These are phyloP conservation scores for Russula sp. DNA, from an alignment of 768 basidiomycete genomes.

Conservation along the genomic window DNA sequence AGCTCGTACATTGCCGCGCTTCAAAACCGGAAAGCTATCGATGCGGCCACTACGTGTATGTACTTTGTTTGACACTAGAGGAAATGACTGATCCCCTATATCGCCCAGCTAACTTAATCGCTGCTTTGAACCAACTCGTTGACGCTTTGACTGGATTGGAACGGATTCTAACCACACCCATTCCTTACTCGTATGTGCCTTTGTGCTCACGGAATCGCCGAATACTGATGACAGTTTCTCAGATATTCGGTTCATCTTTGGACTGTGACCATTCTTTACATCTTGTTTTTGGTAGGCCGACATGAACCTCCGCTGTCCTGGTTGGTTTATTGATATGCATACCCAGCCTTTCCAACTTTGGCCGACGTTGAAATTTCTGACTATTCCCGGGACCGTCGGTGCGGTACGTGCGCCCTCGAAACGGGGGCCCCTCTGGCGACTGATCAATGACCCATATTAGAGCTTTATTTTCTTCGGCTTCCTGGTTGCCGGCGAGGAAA, in stretches of 20 bases:
- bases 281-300: slow-evolving; percentile 53
- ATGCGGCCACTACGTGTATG: slow-evolving; percentile 62
- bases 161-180: slow-evolving; percentile 70
- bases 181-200: slow-evolving; percentile 62
- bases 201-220: background rate
- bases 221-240: slow-evolving; percentile 10
- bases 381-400: slow-evolving; percentile 60
- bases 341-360: slow-evolving; percentile 64
- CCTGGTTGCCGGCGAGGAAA: slow-evolving; percentile 70
- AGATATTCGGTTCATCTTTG: slow-evolving; percentile 70
- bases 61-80: slow-evolving; percentile 22
- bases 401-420: slow-evolving; percentile 39
- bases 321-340: slow-evolving; percentile 18
- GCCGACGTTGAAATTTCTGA: slow-evolving; percentile 52
- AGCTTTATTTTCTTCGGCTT: slow-evolving; percentile 73
- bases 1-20: slow-evolving; percentile 64
- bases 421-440: background rate
- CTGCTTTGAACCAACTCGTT: slow-evolving; percentile 52
- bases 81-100: background rate
- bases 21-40: slow-evolving; percentile 52
- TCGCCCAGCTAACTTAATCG: slow-evolving; percentile 46
- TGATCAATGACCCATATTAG: slow-evolving; percentile 34
- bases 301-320: background rate
- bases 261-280: slow-evolving; percentile 60
- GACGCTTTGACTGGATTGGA: slow-evolving; percentile 69